These are phyloP conservation scores for Naganishia sp. DNA, from an alignment of 1,284 basidiomycete genomes.

Conservation along the genomic window DNA sequence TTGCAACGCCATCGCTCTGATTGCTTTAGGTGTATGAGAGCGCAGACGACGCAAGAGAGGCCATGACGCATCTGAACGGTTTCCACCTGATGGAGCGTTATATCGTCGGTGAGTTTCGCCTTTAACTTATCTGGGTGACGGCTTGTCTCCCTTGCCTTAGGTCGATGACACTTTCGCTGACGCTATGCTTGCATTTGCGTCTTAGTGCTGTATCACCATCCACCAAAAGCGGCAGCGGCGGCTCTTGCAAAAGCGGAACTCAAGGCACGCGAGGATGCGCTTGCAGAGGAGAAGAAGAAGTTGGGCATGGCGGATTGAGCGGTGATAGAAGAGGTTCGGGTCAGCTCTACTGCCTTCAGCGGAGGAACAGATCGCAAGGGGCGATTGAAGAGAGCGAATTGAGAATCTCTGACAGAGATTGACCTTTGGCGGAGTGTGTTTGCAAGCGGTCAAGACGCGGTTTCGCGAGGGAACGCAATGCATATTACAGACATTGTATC, in stretches of 20 bases:
- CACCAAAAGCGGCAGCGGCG: constrained; percentile 87
- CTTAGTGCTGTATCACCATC: constrained; percentile 92
- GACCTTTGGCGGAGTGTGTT: too few relatives aligned
- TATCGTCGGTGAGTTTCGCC: constrained; percentile 66
- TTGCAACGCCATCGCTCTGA: constrained; percentile 5
- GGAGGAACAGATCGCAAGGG: too few relatives aligned
- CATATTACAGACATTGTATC: constrained; percentile 6
- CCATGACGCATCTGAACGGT: constrained; percentile 92
- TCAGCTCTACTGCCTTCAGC: too few relatives aligned
- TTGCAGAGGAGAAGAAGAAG: constrained; percentile 81
- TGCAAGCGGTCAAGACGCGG: too few relatives aligned
- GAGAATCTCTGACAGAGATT: too few relatives aligned
- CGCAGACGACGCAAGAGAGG: constrained; percentile 79
- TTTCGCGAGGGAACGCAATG: too few relatives aligned
- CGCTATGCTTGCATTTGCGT: not conserved
- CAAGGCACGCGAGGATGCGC: constrained; percentile 85
- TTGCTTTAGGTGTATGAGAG: constrained; percentile 44
- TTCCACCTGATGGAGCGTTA: constrained; percentile 98
- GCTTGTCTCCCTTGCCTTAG: constrained; percentile 1
- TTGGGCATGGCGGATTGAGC: constrained; percentile 45
- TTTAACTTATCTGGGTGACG: not conserved
- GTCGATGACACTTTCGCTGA: not conserved
- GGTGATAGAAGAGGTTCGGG: too few relatives aligned
- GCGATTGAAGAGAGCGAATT: too few relatives aligned
- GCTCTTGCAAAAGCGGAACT: constrained; percentile 85